Evolutionary conservation across 495 filamentous ascomycete genomes (phyloP).

Genomic region (Penicillium psychrofluorescens): DNA sequence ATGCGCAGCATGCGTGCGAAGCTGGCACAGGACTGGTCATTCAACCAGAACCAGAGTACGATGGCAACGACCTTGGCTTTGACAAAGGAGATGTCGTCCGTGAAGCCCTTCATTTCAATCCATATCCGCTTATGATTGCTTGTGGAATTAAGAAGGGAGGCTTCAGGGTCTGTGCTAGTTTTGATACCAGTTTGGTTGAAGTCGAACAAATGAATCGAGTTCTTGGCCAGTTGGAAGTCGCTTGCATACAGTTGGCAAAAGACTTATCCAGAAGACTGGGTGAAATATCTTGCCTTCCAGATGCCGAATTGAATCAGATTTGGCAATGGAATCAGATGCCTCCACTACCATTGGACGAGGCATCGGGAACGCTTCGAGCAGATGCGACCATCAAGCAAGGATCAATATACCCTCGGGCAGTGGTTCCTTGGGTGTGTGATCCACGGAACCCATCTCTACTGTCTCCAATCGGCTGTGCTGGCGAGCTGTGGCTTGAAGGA

Average conservation of each 20-base stretch:
- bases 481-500: constrained; percentile 2
- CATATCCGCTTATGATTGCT: constrained; percentile 6
- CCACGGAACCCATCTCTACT: constrained; percentile 16
- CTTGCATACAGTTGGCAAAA: constrained; percentile 21
- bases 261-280: constrained; percentile 15
- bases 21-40: constrained; percentile 5
- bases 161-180: constrained; percentile 4
- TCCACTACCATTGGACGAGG: constrained; percentile 18
- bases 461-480: constrained; percentile 5
- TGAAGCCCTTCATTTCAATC: constrained; percentile 5
- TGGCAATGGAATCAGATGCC: constrained; percentile 30
- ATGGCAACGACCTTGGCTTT: neutral
- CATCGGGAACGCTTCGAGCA: constrained; percentile 19
- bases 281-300: constrained; percentile 30
- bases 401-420: constrained; percentile 18
- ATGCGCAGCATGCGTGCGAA: constrained; percentile 6
- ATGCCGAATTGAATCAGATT: constrained; percentile 27
- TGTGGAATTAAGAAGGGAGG: constrained; percentile 1
- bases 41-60: neutral
- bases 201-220: constrained; percentile 5
- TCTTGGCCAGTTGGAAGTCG: constrained; percentile 6
- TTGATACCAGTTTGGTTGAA: constrained; percentile 1
- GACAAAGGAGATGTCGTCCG: constrained; percentile 4
- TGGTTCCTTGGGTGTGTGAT: constrained; percentile 3
- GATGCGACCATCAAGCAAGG: constrained; percentile 18